Evolutionary conservation across 2,329 filamentous ascomycete genomes (phyloP).

Genomic region (Aspergillus novofumigatus): DNA sequence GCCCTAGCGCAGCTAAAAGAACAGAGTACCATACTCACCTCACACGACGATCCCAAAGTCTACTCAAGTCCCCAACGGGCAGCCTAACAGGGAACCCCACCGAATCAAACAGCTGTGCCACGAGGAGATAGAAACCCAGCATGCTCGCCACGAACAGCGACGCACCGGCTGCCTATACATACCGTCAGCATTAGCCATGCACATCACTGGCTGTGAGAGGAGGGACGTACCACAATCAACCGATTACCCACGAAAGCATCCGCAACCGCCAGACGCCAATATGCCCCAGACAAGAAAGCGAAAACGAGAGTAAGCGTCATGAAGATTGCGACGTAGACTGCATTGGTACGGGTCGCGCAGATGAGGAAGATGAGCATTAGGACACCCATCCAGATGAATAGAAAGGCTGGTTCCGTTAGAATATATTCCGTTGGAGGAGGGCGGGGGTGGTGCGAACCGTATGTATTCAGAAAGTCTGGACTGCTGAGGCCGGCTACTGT

Average conservation of each 20-base stretch:
- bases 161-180: slow-evolving; percentile 42
- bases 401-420: slow-evolving; percentile 43
- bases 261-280: slow-evolving; percentile 52
- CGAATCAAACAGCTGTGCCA: slow-evolving; percentile 51
- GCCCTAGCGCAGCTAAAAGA: neutral
- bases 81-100: slow-evolving; percentile 52
- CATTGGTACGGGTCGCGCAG: slow-evolving; percentile 67
- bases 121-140: slow-evolving; percentile 52
- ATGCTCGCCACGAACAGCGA: slow-evolving; percentile 47
- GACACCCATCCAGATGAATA: slow-evolving; percentile 63
- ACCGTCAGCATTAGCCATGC: no score
- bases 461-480: slow-evolving; percentile 20
- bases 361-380: slow-evolving; percentile 64
- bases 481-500: slow-evolving; percentile 22
- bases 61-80: slow-evolving; percentile 37
- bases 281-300: slow-evolving; percentile 55
- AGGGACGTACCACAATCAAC: slow-evolving; percentile 20
- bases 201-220: no score
- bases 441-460: slow-evolving; percentile 9
- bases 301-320: slow-evolving; percentile 58
- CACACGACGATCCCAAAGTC: slow-evolving; percentile 8
- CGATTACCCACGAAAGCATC: slow-evolving; percentile 26
- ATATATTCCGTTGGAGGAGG: neutral
- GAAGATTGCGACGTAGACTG: slow-evolving; percentile 69
- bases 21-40: neutral